phyloP scores from a whole-genome alignment of 129 eudicot genomes.

The Smallanthus sonchifolius region DNA sequence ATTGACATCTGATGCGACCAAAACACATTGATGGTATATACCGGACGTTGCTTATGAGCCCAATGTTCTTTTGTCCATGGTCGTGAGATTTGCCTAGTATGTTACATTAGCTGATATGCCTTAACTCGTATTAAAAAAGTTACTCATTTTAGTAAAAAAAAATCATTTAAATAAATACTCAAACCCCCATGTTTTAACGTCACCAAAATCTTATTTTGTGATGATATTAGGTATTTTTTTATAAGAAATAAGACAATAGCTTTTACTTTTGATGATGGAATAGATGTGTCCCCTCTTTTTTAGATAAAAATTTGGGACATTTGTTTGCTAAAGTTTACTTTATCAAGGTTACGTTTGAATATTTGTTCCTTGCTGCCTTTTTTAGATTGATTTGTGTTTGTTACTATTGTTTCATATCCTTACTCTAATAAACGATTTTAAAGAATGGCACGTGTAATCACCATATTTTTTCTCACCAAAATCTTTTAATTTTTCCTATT shows the following conservation, averaged over 20 bases:
- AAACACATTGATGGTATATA: no score
- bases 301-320: slow-evolving; percentile 27
- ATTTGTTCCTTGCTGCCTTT: not conserved
- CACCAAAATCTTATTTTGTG: not conserved
- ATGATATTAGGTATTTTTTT: not conserved
- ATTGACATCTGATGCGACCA: no score
- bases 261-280: slow-evolving; percentile 46
- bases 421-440: not conserved
- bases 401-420: not conserved
- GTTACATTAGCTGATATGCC: not conserved
- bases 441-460: no score
- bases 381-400: not conserved
- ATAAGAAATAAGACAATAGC: not conserved
- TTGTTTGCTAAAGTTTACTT: slow-evolving; percentile 22
- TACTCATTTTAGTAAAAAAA: not conserved
- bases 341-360: slow-evolving; percentile 28
- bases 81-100: no score
- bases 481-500: no score
- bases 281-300: slow-evolving; percentile 44
- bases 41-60: no score
- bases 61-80: no score
- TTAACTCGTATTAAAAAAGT: not conserved
- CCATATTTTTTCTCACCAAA: no score
- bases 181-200: not conserved
- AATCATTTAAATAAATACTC: not conserved